Evolutionary conservation across 2,329 filamentous ascomycete species (phyloP).

Genomic region (Lomentospora prolificans): DNA sequence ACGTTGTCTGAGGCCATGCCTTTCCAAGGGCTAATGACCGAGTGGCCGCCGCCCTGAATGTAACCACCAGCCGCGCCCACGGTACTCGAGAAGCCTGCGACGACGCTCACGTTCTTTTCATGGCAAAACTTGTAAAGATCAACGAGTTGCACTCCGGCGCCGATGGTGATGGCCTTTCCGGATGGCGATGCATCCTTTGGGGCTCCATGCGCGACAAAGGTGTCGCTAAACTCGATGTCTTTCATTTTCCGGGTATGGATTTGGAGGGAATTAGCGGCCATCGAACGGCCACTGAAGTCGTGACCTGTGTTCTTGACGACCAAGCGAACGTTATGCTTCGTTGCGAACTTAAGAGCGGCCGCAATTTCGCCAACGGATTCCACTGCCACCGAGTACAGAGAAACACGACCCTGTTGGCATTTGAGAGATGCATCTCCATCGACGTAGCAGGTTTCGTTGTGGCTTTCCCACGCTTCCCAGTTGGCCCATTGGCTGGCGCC

Average conservation of each 20-base stretch:
- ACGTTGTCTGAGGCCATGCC: slow-evolving; percentile 40
- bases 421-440: slow-evolving; percentile 15
- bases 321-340: slow-evolving; percentile 25
- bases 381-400: slow-evolving; percentile 25
- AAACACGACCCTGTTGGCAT: slow-evolving; percentile 25
- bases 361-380: slow-evolving; percentile 23
- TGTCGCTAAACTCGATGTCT: slow-evolving; percentile 15
- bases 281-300: slow-evolving; percentile 13
- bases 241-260: slow-evolving; percentile 32
- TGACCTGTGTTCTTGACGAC: slow-evolving; percentile 24
- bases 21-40: slow-evolving; percentile 27
- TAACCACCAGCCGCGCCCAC: slow-evolving; percentile 52
- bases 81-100: slow-evolving; percentile 37
- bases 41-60: slow-evolving; percentile 50
- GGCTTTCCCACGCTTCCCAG: slow-evolving; percentile 27
- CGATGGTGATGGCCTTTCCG: slow-evolving; percentile 43
- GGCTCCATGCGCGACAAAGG: slow-evolving; percentile 16
- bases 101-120: slow-evolving; percentile 15
- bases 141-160: slow-evolving; percentile 40
- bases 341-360: slow-evolving; percentile 27
- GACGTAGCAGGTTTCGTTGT: slow-evolving; percentile 25
- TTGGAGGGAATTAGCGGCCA: slow-evolving; percentile 19
- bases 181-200: background rate
- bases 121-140: slow-evolving; percentile 25
- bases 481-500: slow-evolving; percentile 25